A percentile compares a stretch with the other conserved stretches of the same genome.
phyloP scores from a whole-genome alignment of 352 stramenopile species.

The Pythium chondricola region DNA sequence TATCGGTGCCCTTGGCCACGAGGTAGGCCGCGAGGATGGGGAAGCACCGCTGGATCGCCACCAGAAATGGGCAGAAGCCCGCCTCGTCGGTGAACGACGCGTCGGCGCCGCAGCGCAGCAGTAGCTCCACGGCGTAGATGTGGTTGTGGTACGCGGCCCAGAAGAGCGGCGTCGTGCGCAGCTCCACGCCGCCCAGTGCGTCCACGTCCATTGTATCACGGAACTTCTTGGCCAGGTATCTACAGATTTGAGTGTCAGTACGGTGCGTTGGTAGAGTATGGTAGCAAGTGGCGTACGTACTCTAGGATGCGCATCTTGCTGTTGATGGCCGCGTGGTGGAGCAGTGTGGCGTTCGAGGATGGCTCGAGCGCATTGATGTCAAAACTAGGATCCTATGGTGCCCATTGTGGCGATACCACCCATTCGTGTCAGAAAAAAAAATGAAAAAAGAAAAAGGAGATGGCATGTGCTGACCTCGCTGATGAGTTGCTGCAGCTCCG shows the following conservation, averaged over 20 bases:
- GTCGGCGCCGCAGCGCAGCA: constrained; percentile 56
- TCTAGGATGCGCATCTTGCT: constrained; percentile 74
- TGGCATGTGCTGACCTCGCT: constrained; percentile 21
- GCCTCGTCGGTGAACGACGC: constrained; percentile 38
- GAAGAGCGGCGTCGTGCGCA: constrained; percentile 65
- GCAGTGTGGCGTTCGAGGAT: constrained; percentile 49
- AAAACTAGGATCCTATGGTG: constrained; percentile 39
- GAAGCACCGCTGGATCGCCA: constrained; percentile 66
- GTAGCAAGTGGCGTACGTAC: no score
- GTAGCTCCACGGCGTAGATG: constrained; percentile 72
- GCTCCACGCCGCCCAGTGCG: constrained; percentile 35
- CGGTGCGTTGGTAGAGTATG: no score
- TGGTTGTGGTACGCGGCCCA: constrained; percentile 73
- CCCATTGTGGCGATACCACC: no score
- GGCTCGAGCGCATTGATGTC: constrained; percentile 53
- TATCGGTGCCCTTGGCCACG: constrained; percentile 61
- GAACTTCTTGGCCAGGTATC: constrained; percentile 10
- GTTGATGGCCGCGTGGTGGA: constrained; percentile 77
- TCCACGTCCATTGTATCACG: constrained; percentile 35
- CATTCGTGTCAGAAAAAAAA: background rate
- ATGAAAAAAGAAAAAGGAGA: background rate
- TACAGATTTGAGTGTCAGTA: no score
- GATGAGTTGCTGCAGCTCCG: constrained; percentile 53
- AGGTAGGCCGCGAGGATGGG: constrained; percentile 74
- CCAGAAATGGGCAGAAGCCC: constrained; percentile 57